These are phyloP conservation scores for Tetrahymena elliotti DNA, from an alignment of 73 alveolate genomes.

Conservation along the genomic window DNA sequence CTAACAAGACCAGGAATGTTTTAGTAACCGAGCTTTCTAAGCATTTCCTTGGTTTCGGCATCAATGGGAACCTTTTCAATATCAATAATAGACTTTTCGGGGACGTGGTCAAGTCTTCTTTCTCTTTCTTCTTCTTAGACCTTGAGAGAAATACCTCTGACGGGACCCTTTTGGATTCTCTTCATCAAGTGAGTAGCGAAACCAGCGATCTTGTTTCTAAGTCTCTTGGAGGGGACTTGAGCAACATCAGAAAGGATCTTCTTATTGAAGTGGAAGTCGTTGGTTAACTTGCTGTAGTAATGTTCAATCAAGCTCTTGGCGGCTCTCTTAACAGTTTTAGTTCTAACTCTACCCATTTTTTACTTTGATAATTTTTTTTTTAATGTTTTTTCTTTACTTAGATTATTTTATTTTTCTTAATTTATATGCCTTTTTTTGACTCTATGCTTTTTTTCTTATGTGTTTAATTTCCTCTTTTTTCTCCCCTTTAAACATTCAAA, in stretches of 20 bases:
- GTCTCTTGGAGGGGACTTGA: slow-evolving; percentile 86
- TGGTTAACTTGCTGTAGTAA: slow-evolving; percentile 86
- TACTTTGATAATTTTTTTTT: background rate
- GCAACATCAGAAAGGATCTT: slow-evolving; percentile 94
- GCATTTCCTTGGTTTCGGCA: slow-evolving; percentile 31
- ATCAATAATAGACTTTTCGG: slow-evolving; percentile 38
- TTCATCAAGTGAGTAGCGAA: slow-evolving; percentile 91
- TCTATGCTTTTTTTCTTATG: background rate
- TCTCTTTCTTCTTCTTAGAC: slow-evolving; percentile 64
- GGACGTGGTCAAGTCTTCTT: slow-evolving; percentile 45
- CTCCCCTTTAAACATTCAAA: background rate
- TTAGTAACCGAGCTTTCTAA: slow-evolving; percentile 21
- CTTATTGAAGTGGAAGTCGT: slow-evolving; percentile 94
- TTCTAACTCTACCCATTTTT: slow-evolving; percentile 93
- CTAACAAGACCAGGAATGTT: slow-evolving; percentile 1
- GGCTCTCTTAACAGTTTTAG: slow-evolving; percentile 95
- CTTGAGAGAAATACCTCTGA: slow-evolving; percentile 93
- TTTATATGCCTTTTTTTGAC: background rate
- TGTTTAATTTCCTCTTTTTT: background rate
- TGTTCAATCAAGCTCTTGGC: slow-evolving; percentile 90
- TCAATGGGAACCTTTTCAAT: slow-evolving; percentile 30
- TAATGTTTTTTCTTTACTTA: background rate
- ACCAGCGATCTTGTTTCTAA: slow-evolving; percentile 87
- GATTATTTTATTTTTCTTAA: background rate
- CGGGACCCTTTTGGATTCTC: slow-evolving; percentile 97